A percentile compares a stretch with the other conserved stretches of the same genome.
Evolutionary conservation across 2,329 filamentous ascomycete species (phyloP).

Genomic region (Neopestalotiopsis clavispora): DNA sequence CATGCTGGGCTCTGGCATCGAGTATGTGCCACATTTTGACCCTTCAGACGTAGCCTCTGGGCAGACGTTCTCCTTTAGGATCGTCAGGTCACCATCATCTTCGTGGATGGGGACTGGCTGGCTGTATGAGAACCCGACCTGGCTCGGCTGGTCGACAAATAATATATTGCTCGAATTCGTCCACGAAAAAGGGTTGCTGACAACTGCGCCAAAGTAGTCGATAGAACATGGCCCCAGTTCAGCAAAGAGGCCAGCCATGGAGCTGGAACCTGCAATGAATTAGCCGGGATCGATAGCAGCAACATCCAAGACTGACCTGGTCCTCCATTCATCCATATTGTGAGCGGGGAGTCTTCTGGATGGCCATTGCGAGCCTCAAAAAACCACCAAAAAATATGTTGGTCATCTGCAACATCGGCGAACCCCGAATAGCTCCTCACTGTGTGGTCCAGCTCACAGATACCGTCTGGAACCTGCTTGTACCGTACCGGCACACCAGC

Average conservation of each 20-base stretch:
- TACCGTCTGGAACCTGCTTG: constrained; percentile 51
- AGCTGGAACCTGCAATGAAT: constrained; percentile 55
- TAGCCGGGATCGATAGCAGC: constrained; percentile 32
- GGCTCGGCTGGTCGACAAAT: constrained; percentile 66
- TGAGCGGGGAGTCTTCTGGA: constrained; percentile 50
- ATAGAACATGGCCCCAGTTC: constrained; percentile 45
- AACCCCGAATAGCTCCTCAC: constrained; percentile 50
- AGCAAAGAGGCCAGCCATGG: constrained; percentile 61
- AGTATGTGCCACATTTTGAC: constrained; percentile 59
- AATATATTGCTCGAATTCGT: constrained; percentile 64
- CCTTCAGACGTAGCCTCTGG: constrained; percentile 50
- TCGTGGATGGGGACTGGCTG: constrained; percentile 36
- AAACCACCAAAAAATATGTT: constrained; percentile 54
- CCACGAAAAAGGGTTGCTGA: constrained; percentile 64
- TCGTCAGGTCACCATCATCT: constrained; percentile 39
- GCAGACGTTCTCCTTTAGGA: constrained; percentile 50
- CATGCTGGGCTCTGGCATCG: constrained; percentile 51
- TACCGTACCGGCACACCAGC: constrained; percentile 48
- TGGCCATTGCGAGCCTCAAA: constrained; percentile 53
- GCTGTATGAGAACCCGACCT: constrained; percentile 59
- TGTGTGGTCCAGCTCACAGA: constrained; percentile 47
- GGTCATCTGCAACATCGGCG: constrained; percentile 43
- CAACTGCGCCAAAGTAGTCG: constrained; percentile 46
- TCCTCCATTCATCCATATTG: constrained; percentile 59
- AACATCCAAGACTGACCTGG: constrained; percentile 30